A percentile compares a stretch with the other conserved stretches of the same genome.
Conservation (phyloP, 116 monocot species). For the Zostera marina region DNA sequence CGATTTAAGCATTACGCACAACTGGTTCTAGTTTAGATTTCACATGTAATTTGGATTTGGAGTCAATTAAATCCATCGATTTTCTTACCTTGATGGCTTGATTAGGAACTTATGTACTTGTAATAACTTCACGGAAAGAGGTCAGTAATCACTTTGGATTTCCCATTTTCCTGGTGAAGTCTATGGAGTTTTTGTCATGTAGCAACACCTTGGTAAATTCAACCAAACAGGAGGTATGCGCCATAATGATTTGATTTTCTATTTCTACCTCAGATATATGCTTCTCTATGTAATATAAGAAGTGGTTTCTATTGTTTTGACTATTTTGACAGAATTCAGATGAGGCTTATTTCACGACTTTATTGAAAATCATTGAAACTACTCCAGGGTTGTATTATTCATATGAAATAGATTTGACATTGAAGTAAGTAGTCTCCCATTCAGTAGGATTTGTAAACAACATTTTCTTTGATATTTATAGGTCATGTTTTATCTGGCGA, state of each 20-base stretch:
- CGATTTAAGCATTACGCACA: not conserved
- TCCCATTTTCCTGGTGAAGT: constrained; percentile 41
- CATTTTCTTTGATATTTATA: no score
- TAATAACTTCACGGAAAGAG: constrained; percentile 69
- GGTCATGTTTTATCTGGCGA: not conserved
- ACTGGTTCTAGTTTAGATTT: no score
- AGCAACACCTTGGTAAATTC: constrained; percentile 40
- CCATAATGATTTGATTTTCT: not conserved
- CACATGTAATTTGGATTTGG: no score
- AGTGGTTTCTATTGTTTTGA: constrained; percentile 1
- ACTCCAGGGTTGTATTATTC: constrained; percentile 84
- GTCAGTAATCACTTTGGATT: constrained; percentile 41
- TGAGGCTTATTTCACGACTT: constrained; percentile 76
- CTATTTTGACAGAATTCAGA: constrained; percentile 59
- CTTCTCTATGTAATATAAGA: constrained; percentile 1
- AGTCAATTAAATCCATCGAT: no score
- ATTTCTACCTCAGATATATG: not conserved
- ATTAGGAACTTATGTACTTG: constrained; percentile 63
- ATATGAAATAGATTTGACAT: constrained; percentile 66
- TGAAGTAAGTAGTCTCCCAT: constrained; percentile 48
- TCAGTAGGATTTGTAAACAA: no score
- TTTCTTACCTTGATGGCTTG: no score
- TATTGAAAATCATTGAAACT: constrained; percentile 66
- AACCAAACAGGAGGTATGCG: constrained; percentile 53
- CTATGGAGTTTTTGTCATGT: constrained; percentile 72